phyloP scores from a whole-genome alignment of 768 basidiomycete genomes.

The Phylloporus arenicola region DNA sequence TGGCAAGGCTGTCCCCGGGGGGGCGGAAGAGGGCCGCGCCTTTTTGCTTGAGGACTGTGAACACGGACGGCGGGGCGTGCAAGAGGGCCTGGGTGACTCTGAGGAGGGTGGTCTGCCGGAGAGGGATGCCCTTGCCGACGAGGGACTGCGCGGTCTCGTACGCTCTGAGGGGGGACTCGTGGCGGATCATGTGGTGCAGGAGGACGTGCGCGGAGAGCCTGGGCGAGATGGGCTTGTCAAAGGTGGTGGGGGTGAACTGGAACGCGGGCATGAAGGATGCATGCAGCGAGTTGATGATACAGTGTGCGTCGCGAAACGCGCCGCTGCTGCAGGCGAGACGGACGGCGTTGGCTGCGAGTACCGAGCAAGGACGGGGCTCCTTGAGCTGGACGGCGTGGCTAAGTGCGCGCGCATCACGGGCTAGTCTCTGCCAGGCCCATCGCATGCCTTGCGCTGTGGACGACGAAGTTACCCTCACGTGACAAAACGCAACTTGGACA shows the following conservation, averaged over 20 bases:
- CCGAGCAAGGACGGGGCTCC: slow-evolving; percentile 9
- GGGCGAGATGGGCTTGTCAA: slow-evolving; percentile 48
- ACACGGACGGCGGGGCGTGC: slow-evolving; percentile 22
- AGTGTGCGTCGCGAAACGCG: slow-evolving; percentile 46
- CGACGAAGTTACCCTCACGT: slow-evolving; percentile 25
- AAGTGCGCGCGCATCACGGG: slow-evolving; percentile 32
- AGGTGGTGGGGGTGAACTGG: slow-evolving; percentile 40
- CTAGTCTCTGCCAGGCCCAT: slow-evolving; percentile 55
- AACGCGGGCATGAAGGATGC: slow-evolving; percentile 34
- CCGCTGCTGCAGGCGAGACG: slow-evolving; percentile 40
- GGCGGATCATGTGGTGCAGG: slow-evolving; percentile 58
- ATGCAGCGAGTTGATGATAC: slow-evolving; percentile 54
- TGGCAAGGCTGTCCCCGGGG: slow-evolving; percentile 18
- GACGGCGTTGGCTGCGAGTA: slow-evolving; percentile 48
- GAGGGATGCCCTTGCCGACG: slow-evolving; percentile 47
- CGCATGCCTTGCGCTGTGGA: slow-evolving; percentile 46
- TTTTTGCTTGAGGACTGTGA: slow-evolving; percentile 14
- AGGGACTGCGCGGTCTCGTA: slow-evolving; percentile 44
- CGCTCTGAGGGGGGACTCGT: slow-evolving; percentile 45
- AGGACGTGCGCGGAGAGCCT: slow-evolving; percentile 59
- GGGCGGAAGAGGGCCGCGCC: slow-evolving; percentile 15
- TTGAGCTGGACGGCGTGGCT: neutral
- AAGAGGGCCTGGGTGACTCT: slow-evolving; percentile 26
- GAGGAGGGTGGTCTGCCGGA: slow-evolving; percentile 49
- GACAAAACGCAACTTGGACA: slow-evolving; percentile 6